A percentile compares a stretch with the other conserved stretches of the same genome.
phyloP scores from a whole-genome alignment of 768 basidiomycete species.

The Trametes punicea region DNA sequence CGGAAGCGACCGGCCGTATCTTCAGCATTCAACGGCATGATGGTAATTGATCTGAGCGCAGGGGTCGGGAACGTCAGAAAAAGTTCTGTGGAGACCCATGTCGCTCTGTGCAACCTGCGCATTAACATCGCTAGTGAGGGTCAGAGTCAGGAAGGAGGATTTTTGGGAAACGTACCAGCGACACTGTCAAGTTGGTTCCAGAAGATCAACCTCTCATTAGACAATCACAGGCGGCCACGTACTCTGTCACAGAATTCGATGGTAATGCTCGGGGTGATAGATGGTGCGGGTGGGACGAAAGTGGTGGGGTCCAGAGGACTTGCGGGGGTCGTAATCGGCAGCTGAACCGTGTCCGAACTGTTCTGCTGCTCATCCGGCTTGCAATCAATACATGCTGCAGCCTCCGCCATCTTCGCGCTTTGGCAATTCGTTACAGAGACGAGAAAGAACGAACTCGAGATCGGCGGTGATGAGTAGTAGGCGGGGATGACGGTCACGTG shows the following conservation, averaged over 20 bases:
- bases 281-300: conserved; percentile 52
- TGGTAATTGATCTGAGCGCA: conserved; percentile 56
- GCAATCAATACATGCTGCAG: conserved; percentile 24
- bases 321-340: neutral
- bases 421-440: too few species aligned
- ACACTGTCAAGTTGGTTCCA: conserved; percentile 45
- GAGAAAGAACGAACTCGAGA: neutral
- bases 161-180: conserved; percentile 55
- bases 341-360: neutral
- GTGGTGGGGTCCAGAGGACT: conserved; percentile 44
- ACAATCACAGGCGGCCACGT: conserved; percentile 30
- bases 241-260: conserved; percentile 95
- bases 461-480: neutral
- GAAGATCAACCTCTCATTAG: neutral
- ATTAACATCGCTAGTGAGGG: neutral
- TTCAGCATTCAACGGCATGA: conserved; percentile 72
- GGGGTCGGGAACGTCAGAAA: conserved; percentile 89
- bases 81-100: conserved; percentile 92
- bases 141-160: neutral
- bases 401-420: conserved; percentile 30
- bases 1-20: conserved; percentile 90
- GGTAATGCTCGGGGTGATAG: conserved; percentile 54
- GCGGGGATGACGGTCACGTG: conserved; percentile 21
- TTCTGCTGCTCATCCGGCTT: neutral
- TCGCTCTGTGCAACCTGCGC: conserved; percentile 83